Conservation (phyloP, 441 rosid genomes). For the Hura crepitans region DNA sequence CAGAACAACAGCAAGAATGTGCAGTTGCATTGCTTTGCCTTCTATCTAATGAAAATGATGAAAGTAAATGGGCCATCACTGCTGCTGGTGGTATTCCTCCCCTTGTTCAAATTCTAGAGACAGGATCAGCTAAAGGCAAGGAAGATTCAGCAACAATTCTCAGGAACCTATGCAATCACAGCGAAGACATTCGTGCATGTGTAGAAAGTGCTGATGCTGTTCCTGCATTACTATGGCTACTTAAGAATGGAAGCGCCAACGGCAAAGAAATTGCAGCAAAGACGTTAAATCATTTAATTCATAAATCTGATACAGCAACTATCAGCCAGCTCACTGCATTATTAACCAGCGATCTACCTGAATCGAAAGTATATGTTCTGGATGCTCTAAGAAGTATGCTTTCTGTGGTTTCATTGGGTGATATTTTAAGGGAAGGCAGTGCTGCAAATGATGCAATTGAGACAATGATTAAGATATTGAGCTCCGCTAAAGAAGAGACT, state of each 20-base stretch:
- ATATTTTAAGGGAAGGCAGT: conserved; percentile 88
- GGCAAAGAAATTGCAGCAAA: conserved; percentile 99
- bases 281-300: conserved; percentile 93
- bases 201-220: conserved; percentile 99
- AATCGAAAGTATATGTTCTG: conserved; percentile 89
- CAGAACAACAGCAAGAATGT: conserved; percentile 99
- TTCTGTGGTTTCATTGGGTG: conserved; percentile 73
- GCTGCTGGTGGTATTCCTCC: conserved; percentile 99
- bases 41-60: conserved; percentile 93
- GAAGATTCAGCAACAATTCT: conserved; percentile 98
- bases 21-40: conserved; percentile 97
- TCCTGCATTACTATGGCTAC: conserved; percentile 97
- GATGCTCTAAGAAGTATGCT: conserved; percentile 97
- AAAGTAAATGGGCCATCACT: conserved; percentile 99
- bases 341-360: conserved; percentile 92
- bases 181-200: conserved; percentile 99
- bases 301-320: conserved; percentile 98
- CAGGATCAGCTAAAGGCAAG: conserved; percentile 96
- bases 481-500: conserved; percentile 86
- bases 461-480: conserved; percentile 84
- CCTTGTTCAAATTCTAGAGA: conserved; percentile 96
- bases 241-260: conserved; percentile 92
- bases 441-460: conserved; percentile 99
- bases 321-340: conserved; percentile 96
- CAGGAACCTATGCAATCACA: conserved; percentile 96